Evolutionary conservation across 2,329 filamentous ascomycete genomes (phyloP), one percentile per base, ranked within the genome.

Genomic region (Didymella arachidicola): DNA sequence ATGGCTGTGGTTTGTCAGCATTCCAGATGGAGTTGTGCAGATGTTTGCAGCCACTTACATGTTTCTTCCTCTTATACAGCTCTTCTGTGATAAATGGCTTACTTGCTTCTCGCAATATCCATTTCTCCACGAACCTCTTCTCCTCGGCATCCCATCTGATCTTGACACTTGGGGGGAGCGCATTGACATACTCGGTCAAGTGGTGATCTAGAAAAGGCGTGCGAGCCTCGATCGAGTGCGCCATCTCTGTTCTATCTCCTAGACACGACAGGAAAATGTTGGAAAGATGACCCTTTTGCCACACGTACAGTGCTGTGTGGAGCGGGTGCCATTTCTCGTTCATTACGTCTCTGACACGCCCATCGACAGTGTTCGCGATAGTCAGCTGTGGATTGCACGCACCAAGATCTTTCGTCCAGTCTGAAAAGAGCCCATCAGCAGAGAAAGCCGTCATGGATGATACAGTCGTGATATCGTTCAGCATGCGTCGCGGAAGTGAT

Each of bases 41-140:
- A n/a, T 16, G 5, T 7, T 3, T 6, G 22, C 14, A 29, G 4
- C 7, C 2, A 50, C 56, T 49, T 46, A 53, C 56, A 43, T 70
- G 52, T 26, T 85, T 85, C 59, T 72, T 80, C 11, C 80, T 74
- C 46, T 76, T 71, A 65, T 84, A 85, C 10, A 84, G 65, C 72
- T 86, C 83, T 10, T 81, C 74, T 0, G 82, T 82, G 56, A 85
- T 78, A 61, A 80, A 85, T 1, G 83, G 81, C 53, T 74, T 77
- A 18, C 72, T 75, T 0, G 82, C 83, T 63, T 85, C 79, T 3
- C 81, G 78, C 3, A 85, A 74, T 36, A 84, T 78, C 76, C 80
- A 82, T 62, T 85, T 84, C 70, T 84, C 82, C n/a, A 59, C 56
- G 16, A 63, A 61, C 6, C 49, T 48, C 25, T 52, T 36, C 22